Base-by-base conservation (phyloP, 257 asterid species). In the Datura wrightii region DNA sequence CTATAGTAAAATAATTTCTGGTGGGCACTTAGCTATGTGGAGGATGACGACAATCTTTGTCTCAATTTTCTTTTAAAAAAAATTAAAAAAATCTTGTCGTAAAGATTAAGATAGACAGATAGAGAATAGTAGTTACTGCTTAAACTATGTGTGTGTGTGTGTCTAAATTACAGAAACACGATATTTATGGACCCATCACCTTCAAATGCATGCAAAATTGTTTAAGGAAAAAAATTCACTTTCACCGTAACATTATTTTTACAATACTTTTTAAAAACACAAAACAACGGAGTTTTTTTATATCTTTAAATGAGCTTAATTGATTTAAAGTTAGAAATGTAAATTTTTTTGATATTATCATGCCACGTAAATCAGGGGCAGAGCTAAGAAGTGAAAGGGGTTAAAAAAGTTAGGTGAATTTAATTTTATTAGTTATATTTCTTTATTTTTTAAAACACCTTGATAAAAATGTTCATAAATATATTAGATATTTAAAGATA, bases 1-100 rank as follows among this genome's bases (percentile, higher is more conserved):
- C 62, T 6, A 8, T 52, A 8, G 42, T 52, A 31, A 13, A 76
- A 31, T 76, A 76, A 52, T 50, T 76, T 52, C 63, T 24, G 48
- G 82, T 76, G 48, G 82, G 62, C 5, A 52, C 82, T 31, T 50
- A 3, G 14, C 82, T 76, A 76, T 46, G 62, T 76, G 82, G 82
- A 31, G 5, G 82, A 76, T 76, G 82, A 76, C 62, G 46, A 76
- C 60, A 50, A 76, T 46, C 62, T 50, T 50, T 50, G 31, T 50
- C 42, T 76, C 82, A 31, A 76, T 31, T 50, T 76, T 50, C 31
- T 50, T 6, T 24, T 6, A 50, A 76, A 52, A 50, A 39, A 39
- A 39, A 39, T 0, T 39, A 39, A 39, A 39, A 24, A 11, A 1
- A 48, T 24, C 46, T 4, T 76, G 46, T 76, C 63, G 46, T 76